phyloP scores from a whole-genome alignment of 2,329 filamentous ascomycete genomes.

The Epichloe amarillans region DNA sequence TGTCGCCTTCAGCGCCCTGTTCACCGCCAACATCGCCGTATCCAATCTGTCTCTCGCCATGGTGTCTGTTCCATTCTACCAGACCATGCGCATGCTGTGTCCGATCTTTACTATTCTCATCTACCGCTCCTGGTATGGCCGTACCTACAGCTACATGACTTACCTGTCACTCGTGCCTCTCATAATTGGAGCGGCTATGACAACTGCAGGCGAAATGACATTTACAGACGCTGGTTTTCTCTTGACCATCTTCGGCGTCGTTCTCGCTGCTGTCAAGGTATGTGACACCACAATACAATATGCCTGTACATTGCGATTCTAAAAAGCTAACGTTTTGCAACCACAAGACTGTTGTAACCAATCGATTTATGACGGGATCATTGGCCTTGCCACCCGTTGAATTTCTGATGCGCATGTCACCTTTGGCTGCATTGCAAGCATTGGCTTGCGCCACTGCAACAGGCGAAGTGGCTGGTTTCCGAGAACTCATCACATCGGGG shows the following conservation, averaged over 20 bases:
- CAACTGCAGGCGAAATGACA: slow-evolving; percentile 49
- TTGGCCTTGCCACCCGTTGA: slow-evolving; percentile 45
- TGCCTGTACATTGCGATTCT: neutral
- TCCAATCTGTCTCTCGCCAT: slow-evolving; percentile 49
- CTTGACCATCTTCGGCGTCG: slow-evolving; percentile 38
- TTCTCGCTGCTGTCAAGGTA: slow-evolving; percentile 42
- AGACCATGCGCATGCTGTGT: slow-evolving; percentile 48
- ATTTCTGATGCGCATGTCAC: slow-evolving; percentile 49
- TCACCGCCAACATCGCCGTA: slow-evolving; percentile 50
- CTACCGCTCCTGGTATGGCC: slow-evolving; percentile 41
- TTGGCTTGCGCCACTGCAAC: slow-evolving; percentile 35
- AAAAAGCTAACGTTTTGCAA: neutral
- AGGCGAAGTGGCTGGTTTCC: slow-evolving; percentile 36
- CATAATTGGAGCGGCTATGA: slow-evolving; percentile 44
- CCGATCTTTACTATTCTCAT: slow-evolving; percentile 50
- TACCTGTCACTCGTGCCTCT: slow-evolving; percentile 49
- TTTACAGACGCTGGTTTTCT: slow-evolving; percentile 45
- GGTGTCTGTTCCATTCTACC: slow-evolving; percentile 54
- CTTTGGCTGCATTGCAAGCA: slow-evolving; percentile 43
- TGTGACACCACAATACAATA: neutral
- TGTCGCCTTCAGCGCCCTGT: slow-evolving; percentile 44
- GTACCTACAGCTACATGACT: slow-evolving; percentile 40
- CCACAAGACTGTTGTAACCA: slow-evolving; percentile 41
- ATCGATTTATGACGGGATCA: slow-evolving; percentile 49
- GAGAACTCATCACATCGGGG: slow-evolving; percentile 20